Conservation (phyloP, 2,329 filamentous ascomycete genomes). For the Pseudogymnoascus sp. region DNA sequence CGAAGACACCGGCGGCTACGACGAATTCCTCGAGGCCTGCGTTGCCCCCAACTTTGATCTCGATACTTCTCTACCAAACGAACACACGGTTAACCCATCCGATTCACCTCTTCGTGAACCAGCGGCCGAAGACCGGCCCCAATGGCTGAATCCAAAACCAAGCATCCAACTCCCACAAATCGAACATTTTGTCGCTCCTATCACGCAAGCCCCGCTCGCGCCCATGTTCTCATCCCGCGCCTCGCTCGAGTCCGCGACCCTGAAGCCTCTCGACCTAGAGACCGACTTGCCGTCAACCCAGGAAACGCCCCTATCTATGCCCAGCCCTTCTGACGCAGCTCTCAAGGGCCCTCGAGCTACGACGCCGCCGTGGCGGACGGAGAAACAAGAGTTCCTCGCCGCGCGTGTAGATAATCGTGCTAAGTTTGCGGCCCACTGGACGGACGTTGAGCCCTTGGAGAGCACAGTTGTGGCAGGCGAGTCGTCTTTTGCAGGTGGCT, state of each 20-base stretch:
- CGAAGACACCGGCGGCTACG: neutral
- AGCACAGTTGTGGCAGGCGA: neutral
- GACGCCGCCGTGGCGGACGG: neutral
- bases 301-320: neutral
- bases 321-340: neutral
- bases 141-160: neutral
- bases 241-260: neutral
- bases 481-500: neutral
- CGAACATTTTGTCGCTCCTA: neutral
- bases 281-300: too few relatives aligned
- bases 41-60: neutral
- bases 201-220: neutral
- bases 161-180: neutral
- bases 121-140: neutral
- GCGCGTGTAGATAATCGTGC: neutral
- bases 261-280: neutral
- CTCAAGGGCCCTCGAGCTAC: neutral
- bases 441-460: neutral
- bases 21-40: neutral
- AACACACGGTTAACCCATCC: neutral
- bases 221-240: neutral
- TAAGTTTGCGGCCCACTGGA: neutral
- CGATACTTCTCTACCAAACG: neutral
- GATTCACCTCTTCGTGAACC: neutral
- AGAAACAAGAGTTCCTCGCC: slow-evolving; percentile 1